Percentiles rank a stretch among this genome's conserved stretches.
Conservation (phyloP, 2,329 filamentous ascomycete species). For the Colletotrichum lindemuthianum region DNA sequence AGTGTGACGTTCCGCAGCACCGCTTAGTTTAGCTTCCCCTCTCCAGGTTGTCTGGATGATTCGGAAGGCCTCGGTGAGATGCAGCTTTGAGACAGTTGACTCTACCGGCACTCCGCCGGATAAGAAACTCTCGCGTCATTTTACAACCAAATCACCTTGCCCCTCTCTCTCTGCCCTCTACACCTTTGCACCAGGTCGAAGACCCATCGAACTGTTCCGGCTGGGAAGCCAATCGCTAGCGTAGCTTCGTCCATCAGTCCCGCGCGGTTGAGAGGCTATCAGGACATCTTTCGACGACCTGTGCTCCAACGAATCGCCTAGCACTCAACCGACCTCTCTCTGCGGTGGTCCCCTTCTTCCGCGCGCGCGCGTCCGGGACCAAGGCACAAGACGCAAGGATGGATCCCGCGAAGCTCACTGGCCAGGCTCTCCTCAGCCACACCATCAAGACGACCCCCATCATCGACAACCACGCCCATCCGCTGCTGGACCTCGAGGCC, state of each 20-base stretch:
- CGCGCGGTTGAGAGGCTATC: slow-evolving; percentile 21
- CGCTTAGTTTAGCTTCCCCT: background rate
- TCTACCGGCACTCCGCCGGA: slow-evolving; percentile 11
- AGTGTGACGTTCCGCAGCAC: background rate
- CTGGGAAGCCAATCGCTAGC: background rate
- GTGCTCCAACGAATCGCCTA: background rate
- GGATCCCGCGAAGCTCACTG: slow-evolving; percentile 37
- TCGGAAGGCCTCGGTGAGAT: too few species aligned
- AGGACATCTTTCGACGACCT: background rate
- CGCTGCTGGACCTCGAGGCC: slow-evolving; percentile 66
- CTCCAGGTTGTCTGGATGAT: too few species aligned
- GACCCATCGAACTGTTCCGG: too few species aligned
- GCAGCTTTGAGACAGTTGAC: slow-evolving; percentile 18
- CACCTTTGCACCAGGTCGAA: slow-evolving; percentile 9
- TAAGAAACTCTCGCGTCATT: slow-evolving; percentile 34
- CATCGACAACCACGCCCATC: slow-evolving; percentile 79
- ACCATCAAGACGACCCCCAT: slow-evolving; percentile 68
- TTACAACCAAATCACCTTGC: slow-evolving; percentile 10
- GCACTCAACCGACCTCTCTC: slow-evolving; percentile 1
- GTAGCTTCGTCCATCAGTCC: slow-evolving; percentile 12
- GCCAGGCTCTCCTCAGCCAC: slow-evolving; percentile 41
- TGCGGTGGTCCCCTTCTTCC: slow-evolving; percentile 25
- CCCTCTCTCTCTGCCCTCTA: slow-evolving; percentile 18
- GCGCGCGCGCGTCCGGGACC: background rate
- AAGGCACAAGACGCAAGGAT: slow-evolving; percentile 4